Base-by-base conservation (phyloP, 495 filamentous ascomycete species). In the Daldinia loculata region DNA sequence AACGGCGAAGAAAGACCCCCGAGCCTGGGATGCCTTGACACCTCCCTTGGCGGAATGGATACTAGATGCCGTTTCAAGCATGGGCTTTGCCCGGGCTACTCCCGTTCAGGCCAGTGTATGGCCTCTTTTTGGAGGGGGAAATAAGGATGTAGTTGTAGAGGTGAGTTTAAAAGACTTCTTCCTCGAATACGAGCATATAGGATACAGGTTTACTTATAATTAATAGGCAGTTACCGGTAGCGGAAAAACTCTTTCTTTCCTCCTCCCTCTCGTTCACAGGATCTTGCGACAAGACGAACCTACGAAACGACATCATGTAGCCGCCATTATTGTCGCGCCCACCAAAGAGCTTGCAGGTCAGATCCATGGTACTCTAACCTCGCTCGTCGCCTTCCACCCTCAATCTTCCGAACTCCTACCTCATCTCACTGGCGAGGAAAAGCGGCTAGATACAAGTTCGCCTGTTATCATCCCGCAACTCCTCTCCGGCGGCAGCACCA, bases 71-170 rank as follows among this genome's bases (percentile, higher is more conserved):
- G 87, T 97, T 66, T 83, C 87, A 27, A 88, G 88, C 57, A 93
- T 94, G 90, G 92, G 93, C 51, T 97, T 97, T 78, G 84, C 84
- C 51, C 88, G 89, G 72, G 96, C 95, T 82, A 99, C 95, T 3
- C 95, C 95, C 1, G 95, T 98, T 15, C 95, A 99, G 78, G 92
- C 94, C 24, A 94, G 92, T 12, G 63, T 75, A 60, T 93, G 98
- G 69, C 94, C 95, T 11, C 86, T 97, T 15, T 97, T 98, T 78
- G 75, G 74, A 24, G 89, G 93, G 80, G 90, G 89, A 7, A 93
- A 98, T 79, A 98, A 98, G 74, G 95, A 98, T 81, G 94, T 98
- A 0, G 95, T 98, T 3, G 95, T 98, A 29, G 94, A 97, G 78
- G 86, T 86, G 71, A 4, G 74, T 17, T 22, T 32, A 34, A 19